Evolutionary conservation across 441 rosid genomes (phyloP).

Genomic region (Euphorbia schlechtendalii): DNA sequence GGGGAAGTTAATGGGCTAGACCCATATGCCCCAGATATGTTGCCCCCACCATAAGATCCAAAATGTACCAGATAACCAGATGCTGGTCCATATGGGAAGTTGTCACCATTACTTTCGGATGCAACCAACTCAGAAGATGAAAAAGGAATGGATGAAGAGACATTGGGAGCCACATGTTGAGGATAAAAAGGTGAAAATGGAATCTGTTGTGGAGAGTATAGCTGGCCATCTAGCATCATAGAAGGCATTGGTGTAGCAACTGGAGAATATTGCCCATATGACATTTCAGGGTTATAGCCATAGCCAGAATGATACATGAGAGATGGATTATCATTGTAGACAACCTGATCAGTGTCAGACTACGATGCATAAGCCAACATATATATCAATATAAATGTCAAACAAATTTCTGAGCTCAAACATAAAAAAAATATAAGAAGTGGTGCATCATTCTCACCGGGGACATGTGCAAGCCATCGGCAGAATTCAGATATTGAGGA

Average conservation of each 20-base stretch:
- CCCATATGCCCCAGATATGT: slow-evolving; percentile 35
- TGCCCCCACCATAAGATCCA: slow-evolving; percentile 54
- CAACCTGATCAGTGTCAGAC: slow-evolving; percentile 31
- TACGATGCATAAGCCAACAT: not conserved
- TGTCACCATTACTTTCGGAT: slow-evolving; percentile 41
- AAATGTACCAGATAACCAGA: slow-evolving; percentile 45
- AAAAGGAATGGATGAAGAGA: slow-evolving; percentile 42
- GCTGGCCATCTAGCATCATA: slow-evolving; percentile 53
- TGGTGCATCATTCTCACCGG: slow-evolving; percentile 37
- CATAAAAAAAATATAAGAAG: slow-evolving; percentile 4
- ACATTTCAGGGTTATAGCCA: slow-evolving; percentile 48
- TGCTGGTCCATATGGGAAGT: slow-evolving; percentile 37
- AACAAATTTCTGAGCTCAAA: not conserved
- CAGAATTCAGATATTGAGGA: slow-evolving; percentile 42
- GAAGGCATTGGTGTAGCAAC: slow-evolving; percentile 47
- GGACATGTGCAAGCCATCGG: slow-evolving; percentile 48
- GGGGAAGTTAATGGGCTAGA: slow-evolving; percentile 37
- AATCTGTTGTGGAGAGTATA: slow-evolving; percentile 46
- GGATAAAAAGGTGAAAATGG: slow-evolving; percentile 45
- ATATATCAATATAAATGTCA: not conserved
- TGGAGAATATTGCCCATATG: slow-evolving; percentile 50
- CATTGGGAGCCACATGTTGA: slow-evolving; percentile 33
- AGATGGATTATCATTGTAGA: slow-evolving; percentile 54
- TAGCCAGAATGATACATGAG: slow-evolving; percentile 51
- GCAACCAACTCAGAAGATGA: slow-evolving; percentile 35